phyloP scores from a whole-genome alignment of 73 alveolate species.

The Paramecium sonneborni region DNA sequence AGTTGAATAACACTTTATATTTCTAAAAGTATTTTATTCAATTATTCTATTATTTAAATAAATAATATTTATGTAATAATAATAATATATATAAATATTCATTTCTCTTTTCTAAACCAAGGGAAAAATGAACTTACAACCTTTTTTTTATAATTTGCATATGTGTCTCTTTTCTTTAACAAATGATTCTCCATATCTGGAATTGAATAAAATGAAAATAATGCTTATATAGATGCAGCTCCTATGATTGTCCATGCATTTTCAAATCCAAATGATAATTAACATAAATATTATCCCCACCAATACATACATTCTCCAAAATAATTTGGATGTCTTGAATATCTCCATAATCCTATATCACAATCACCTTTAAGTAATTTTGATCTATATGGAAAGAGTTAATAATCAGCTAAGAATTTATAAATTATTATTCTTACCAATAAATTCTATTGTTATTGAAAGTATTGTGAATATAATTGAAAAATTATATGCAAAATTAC shows the following conservation, averaged over 20 bases:
- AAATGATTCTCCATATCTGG: conserved; percentile 67
- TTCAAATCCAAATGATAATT: conserved; percentile 67
- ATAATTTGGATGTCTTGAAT: conserved; percentile 83
- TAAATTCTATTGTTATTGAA: conserved; percentile 12
- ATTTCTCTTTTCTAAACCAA: conserved; percentile 28
- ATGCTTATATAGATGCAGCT: conserved; percentile 2
- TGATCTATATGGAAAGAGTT: conserved; percentile 56
- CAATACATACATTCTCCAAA: conserved; percentile 80
- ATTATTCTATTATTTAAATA: too few species aligned
- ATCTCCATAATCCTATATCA: conserved; percentile 77
- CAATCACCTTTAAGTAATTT: conserved; percentile 58
- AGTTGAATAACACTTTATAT: too few species aligned
- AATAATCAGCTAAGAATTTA: conserved; percentile 49
- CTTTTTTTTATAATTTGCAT: not conserved
- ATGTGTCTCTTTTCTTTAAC: not conserved
- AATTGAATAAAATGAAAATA: conserved; percentile 43
- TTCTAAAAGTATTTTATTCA: too few species aligned
- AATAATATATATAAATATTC: not conserved
- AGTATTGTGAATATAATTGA: not conserved
- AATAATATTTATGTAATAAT: not conserved
- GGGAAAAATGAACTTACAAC: conserved; percentile 48
- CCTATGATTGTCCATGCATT: conserved; percentile 68
- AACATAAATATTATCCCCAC: conserved; percentile 71
- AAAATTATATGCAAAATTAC: not conserved
- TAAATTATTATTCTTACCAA: not conserved